Evolutionary conservation across 306 rosid species (phyloP).

Genomic region (Castanea crenata): DNA sequence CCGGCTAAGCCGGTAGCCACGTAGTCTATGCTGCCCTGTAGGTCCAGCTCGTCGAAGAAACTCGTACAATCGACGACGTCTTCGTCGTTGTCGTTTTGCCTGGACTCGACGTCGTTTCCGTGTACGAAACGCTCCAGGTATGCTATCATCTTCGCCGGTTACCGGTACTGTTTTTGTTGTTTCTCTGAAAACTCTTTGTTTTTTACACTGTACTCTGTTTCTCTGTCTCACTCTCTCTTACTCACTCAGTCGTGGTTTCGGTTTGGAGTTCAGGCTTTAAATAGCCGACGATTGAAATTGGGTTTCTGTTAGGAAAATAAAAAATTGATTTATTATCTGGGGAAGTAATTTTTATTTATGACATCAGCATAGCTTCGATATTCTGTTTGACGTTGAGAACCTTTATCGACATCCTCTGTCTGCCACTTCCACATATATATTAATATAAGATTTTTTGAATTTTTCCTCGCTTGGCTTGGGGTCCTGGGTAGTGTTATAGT

Average conservation of each 20-base stretch:
- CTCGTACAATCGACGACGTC: neutral
- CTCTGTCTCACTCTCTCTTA: neutral
- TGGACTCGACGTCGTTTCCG: slow-evolving; percentile 66
- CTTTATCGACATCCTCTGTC: slow-evolving; percentile 49
- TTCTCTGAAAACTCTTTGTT: neutral
- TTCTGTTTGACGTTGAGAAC: slow-evolving; percentile 36
- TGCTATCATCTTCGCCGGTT: slow-evolving; percentile 66
- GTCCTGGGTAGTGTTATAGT: neutral
- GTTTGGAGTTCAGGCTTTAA: slow-evolving; percentile 14
- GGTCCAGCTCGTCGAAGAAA: slow-evolving; percentile 37
- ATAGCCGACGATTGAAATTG: slow-evolving; percentile 25
- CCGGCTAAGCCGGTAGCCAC: slow-evolving; percentile 35
- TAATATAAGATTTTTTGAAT: neutral
- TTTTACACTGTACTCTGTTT: neutral
- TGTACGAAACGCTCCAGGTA: slow-evolving; percentile 64
- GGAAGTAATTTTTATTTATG: slow-evolving; percentile 2
- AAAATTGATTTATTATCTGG: neutral
- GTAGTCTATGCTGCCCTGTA: slow-evolving; percentile 37
- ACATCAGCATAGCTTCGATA: slow-evolving; percentile 29
- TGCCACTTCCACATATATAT: slow-evolving; percentile 44
- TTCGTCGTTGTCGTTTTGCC: slow-evolving; percentile 40
- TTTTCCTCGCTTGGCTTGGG: neutral
- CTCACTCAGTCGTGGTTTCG: neutral
- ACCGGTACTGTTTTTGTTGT: neutral
- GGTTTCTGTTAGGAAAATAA: neutral